Evolutionary conservation across 805 yeast genomes (phyloP).

Genomic region (Metschnikowia peoriensis): DNA sequence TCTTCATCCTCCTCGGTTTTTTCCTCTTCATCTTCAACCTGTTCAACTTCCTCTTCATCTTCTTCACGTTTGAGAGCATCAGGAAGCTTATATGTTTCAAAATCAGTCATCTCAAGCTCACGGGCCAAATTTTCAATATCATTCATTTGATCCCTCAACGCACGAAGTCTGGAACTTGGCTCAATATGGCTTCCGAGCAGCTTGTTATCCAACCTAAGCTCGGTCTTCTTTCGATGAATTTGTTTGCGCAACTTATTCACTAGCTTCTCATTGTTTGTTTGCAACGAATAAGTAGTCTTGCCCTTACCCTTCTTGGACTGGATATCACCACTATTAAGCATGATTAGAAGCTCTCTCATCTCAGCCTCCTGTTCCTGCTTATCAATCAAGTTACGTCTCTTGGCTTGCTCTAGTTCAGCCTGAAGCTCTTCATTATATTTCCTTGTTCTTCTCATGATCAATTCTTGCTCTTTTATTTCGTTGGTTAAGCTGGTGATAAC

Average conservation of each 20-base stretch:
- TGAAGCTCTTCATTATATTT: constrained; percentile 60
- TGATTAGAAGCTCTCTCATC: constrained; percentile 67
- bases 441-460: constrained; percentile 56
- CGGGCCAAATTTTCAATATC: constrained; percentile 80
- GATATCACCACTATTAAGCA: constrained; percentile 49
- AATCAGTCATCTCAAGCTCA: constrained; percentile 82
- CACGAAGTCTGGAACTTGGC: constrained; percentile 73
- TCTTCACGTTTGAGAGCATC: constrained; percentile 11
- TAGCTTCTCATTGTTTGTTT: constrained; percentile 35
- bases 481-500: constrained; percentile 56
- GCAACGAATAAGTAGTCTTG: constrained; percentile 36
- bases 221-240: constrained; percentile 47
- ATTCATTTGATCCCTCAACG: constrained; percentile 80
- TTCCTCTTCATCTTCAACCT: constrained; percentile 18
- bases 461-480: constrained; percentile 63
- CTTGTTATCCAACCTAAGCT: constrained; percentile 44
- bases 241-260: constrained; percentile 43
- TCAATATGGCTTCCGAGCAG: constrained; percentile 57
- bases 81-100: constrained; percentile 41
- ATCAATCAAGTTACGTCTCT: constrained; percentile 57
- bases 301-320: constrained; percentile 32
- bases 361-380: constrained; percentile 76
- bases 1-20: constrained; percentile 11
- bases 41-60: constrained; percentile 1
- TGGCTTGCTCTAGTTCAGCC: constrained; percentile 60